Base-by-base conservation (phyloP, 2,329 filamentous ascomycete species). In the Ampelomyces quisqualis region DNA sequence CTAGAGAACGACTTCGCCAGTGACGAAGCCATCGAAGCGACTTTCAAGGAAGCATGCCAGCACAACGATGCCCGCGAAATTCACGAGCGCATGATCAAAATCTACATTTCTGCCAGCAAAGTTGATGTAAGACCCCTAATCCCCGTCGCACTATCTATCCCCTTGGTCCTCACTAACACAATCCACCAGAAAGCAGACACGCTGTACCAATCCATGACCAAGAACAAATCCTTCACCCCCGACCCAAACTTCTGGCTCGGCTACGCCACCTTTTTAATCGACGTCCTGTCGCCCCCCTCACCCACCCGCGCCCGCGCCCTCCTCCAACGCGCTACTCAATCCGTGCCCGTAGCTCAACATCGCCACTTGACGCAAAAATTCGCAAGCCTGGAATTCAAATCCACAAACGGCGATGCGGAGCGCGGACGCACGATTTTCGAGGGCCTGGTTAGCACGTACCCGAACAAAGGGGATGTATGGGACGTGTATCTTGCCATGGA, bases 381-480 rank as follows among this genome's bases (percentile, higher is more conserved):
- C 65, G 93, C 87, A 0, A 85, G 88, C 13, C 80, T 98, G 15
- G 93, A 98, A 70, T 98, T 95, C 78, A 85, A 84, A 51, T 91
- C 87, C 8, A 70, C 81, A 6, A 81, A 86, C 58, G 90, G 90
- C 39, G 88, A 94, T 57, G 76, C 89, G 2, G 94, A 98, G 72
- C 87, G 88, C 43, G 93, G 93, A 7, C 85, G 94, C 13, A 98
- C 94, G 18, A 85, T 97, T 62, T 97, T 97, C 58, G 91, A 96
- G 69, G 86, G 85, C 26, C 77, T 98, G 7, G 77, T 98, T 6
- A 80, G 82, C 23, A 85, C 86, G 4, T 95, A 85, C 74, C 88
- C 90, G 31, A 95, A 94, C 75, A 88, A 89, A 67, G 82, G 89
- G 45, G 90, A 96, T 65, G 75, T 97, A 36, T 97, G 91, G 91